These are phyloP conservation scores for Daldinia eschscholtzii DNA, from an alignment of 2,329 filamentous ascomycete genomes.

Conservation along the genomic window DNA sequence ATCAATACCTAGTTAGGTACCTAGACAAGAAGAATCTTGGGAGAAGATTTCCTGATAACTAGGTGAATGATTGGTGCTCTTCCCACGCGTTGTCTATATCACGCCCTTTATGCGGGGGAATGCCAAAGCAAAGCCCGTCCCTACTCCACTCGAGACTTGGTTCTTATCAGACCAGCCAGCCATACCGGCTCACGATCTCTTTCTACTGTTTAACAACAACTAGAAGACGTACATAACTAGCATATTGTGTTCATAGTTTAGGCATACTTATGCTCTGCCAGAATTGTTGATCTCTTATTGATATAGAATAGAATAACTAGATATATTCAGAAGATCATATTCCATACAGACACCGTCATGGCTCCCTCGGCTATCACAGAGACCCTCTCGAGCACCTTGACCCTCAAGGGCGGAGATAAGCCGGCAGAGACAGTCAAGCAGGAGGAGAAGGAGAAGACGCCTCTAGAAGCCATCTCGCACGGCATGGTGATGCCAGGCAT, in stretches of 20 bases:
- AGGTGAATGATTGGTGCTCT: not conserved
- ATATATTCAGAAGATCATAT: not conserved
- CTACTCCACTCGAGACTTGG: not conserved
- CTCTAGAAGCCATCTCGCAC: conserved; percentile 55
- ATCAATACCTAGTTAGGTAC: not conserved
- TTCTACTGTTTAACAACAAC: not conserved
- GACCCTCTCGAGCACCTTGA: conserved; percentile 36
- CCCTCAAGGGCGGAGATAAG: conserved; percentile 40
- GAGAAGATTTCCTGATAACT: not conserved
- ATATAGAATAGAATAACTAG: not conserved
- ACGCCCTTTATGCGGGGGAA: conserved; percentile 11
- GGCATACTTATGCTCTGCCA: not conserved
- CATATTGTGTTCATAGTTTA: not conserved
- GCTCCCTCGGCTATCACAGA: conserved; percentile 52
- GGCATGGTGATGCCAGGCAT: conserved; percentile 56
- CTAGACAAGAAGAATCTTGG: not conserved
- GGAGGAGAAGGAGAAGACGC: conserved; percentile 49
- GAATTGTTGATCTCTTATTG: not conserved
- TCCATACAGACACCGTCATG: conserved; percentile 41
- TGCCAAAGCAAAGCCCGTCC: not conserved
- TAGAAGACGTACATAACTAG: not conserved
- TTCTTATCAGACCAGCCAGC: not conserved
- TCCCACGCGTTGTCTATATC: conserved; percentile 7
- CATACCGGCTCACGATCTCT: not conserved
- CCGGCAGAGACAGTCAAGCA: conserved; percentile 26